These are phyloP conservation scores for Litchi chinensis DNA, from an alignment of 345 rosid species.

Conservation along the genomic window DNA sequence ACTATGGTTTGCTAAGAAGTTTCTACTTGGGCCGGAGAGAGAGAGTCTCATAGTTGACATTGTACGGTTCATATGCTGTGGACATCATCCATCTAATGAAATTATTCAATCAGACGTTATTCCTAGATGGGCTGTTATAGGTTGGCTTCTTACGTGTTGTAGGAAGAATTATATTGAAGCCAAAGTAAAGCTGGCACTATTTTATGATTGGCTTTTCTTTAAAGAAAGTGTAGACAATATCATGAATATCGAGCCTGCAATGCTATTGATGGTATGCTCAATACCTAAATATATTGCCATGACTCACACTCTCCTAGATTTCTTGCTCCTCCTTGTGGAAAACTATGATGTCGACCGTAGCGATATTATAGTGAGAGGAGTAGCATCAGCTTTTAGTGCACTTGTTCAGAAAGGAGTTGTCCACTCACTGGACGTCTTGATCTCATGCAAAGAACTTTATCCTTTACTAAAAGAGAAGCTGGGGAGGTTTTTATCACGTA, in stretches of 20 bases:
- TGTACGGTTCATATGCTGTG: conserved; percentile 75
- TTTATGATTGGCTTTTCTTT: conserved; percentile 88
- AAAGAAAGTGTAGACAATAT: conserved; percentile 64
- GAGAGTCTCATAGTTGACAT: conserved; percentile 67
- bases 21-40: conserved; percentile 52
- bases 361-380: conserved; percentile 48
- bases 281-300: conserved; percentile 62
- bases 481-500: conserved; percentile 38
- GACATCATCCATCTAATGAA: conserved; percentile 67
- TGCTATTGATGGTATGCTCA: conserved; percentile 73
- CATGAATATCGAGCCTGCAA: conserved; percentile 94
- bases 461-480: conserved; percentile 58
- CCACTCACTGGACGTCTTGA: conserved; percentile 50
- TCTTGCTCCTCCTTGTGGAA: conserved; percentile 69
- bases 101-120: conserved; percentile 58
- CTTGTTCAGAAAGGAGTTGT: conserved; percentile 70
- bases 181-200: conserved; percentile 67
- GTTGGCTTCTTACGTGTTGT: conserved; percentile 67
- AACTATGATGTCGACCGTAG: conserved; percentile 54
- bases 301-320: conserved; percentile 71
- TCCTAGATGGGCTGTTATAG: conserved; percentile 89
- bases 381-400: conserved; percentile 53
- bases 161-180: conserved; percentile 55
- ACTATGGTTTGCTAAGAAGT: conserved; percentile 73
- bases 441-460: conserved; percentile 43